Conservation (phyloP, 2,329 filamentous ascomycete genomes). For the Leptodontidium sp. region DNA sequence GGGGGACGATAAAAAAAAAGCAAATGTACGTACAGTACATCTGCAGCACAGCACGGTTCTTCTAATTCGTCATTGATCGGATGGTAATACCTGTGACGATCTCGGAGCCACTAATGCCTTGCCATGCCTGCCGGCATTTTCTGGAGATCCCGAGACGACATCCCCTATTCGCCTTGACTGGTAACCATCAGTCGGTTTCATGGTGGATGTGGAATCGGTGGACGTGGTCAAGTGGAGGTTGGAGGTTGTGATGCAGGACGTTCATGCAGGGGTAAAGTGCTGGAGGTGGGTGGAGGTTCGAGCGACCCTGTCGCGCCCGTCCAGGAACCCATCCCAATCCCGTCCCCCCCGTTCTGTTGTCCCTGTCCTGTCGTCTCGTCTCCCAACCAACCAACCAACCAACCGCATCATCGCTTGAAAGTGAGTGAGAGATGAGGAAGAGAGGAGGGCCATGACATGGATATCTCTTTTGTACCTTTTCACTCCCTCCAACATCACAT, state of each 20-base stretch:
- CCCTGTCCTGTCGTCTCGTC: not conserved
- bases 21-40: not conserved
- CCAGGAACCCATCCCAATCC: not conserved
- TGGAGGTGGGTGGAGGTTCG: not conserved
- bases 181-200: conserved; percentile 15
- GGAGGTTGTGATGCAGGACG: conserved; percentile 4
- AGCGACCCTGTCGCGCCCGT: conserved; percentile 14
- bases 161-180: not conserved
- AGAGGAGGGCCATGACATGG: not conserved
- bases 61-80: conserved; percentile 3
- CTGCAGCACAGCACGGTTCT: not conserved
- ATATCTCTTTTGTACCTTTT: conserved; percentile 10
- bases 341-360: not conserved
- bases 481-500: conserved; percentile 1
- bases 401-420: conserved; percentile 15
- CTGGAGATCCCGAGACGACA: conserved; percentile 4
- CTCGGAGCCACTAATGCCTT: conserved; percentile 2
- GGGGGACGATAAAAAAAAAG: not conserved
- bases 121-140: not conserved
- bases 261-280: conserved; percentile 9
- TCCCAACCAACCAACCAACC: conserved; percentile 15
- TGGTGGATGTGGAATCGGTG: not conserved
- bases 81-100: conserved; percentile 8
- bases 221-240: not conserved
- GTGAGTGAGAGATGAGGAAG: not conserved